These are phyloP conservation scores for Ajuga reptans DNA, from an alignment of 305 asterid genomes.

Conservation along the genomic window DNA sequence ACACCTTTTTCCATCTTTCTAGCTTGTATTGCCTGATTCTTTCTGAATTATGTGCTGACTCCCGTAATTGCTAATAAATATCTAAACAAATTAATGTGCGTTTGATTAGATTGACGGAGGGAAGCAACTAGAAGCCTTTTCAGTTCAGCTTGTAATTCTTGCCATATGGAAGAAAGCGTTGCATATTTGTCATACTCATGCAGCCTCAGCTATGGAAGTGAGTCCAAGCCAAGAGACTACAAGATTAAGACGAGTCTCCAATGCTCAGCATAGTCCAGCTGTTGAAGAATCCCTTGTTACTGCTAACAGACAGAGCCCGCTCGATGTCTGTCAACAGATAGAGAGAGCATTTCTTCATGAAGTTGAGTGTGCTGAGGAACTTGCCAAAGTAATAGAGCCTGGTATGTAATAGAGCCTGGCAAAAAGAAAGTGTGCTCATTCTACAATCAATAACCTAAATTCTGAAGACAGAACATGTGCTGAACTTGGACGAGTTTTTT, in stretches of 20 bases:
- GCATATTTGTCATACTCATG: slow-evolving; percentile 64
- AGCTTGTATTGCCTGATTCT: neutral
- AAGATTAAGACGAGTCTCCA: slow-evolving; percentile 29
- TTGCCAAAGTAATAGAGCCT: slow-evolving; percentile 55
- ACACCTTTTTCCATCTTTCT: neutral
- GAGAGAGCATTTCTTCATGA: slow-evolving; percentile 68
- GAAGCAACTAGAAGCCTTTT: slow-evolving; percentile 69
- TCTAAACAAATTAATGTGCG: neutral
- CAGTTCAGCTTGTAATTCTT: slow-evolving; percentile 73
- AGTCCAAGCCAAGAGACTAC: slow-evolving; percentile 34
- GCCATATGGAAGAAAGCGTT: slow-evolving; percentile 91
- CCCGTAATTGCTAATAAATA: neutral
- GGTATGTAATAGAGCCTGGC: slow-evolving; percentile 74
- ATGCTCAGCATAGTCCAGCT: slow-evolving; percentile 25
- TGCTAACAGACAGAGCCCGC: slow-evolving; percentile 31
- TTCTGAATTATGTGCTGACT: neutral
- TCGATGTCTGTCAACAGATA: slow-evolving; percentile 42
- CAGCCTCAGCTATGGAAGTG: slow-evolving; percentile 58
- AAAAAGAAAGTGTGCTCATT: slow-evolving; percentile 9
- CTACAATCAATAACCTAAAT: neutral
- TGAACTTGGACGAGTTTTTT: no score
- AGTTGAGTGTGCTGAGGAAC: slow-evolving; percentile 77
- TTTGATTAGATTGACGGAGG: slow-evolving; percentile 47
- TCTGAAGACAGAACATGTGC: no score
- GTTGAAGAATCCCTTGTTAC: slow-evolving; percentile 26